Conservation (phyloP, 2,329 filamentous ascomycete species). For the Mollisia scopiformis region DNA sequence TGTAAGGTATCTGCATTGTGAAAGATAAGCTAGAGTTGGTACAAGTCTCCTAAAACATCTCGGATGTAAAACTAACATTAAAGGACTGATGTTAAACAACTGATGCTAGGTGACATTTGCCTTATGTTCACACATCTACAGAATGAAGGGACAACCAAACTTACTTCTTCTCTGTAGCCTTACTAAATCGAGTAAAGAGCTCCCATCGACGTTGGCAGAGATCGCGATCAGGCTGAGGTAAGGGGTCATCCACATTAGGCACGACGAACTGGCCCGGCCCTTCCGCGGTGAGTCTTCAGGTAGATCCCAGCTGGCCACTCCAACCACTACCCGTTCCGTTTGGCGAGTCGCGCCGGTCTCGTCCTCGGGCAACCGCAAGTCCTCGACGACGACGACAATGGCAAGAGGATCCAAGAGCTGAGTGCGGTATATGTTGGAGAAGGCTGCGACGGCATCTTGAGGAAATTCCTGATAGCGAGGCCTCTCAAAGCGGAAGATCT, state of each 20-base stretch:
- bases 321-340: background rate
- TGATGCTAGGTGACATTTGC: background rate
- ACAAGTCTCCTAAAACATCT: too few species aligned
- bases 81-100: background rate
- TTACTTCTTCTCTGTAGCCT: background rate
- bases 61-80: too few species aligned
- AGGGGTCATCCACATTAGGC: background rate
- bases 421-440: background rate
- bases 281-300: background rate
- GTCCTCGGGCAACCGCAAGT: background rate
- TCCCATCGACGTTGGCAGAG: background rate
- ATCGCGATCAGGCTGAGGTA: background rate
- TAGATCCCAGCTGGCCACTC: background rate
- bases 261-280: background rate
- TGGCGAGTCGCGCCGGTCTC: background rate
- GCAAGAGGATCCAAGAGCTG: background rate
- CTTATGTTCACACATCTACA: too few species aligned
- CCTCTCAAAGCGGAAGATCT: background rate
- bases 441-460: background rate
- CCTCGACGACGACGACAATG: background rate
- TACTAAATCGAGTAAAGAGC: background rate
- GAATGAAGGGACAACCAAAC: too few species aligned
- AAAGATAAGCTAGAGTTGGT: background rate
- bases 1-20: background rate
- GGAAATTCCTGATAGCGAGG: background rate